Evolutionary conservation across 2,329 filamentous ascomycete species (phyloP).

Genomic region (Diaporthe sp.): DNA sequence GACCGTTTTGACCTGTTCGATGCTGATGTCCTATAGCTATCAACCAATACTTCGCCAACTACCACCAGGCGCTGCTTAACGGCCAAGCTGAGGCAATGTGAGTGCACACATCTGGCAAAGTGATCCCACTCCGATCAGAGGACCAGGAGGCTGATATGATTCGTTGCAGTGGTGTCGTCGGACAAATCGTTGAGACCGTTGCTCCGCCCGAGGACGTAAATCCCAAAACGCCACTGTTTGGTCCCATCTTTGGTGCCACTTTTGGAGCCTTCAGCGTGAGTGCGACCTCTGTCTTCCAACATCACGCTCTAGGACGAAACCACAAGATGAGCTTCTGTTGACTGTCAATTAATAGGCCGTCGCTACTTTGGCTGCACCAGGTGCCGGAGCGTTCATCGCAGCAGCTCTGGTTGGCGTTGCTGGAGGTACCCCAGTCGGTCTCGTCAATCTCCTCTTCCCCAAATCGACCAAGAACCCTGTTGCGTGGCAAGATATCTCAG

Average conservation of each 20-base stretch:
- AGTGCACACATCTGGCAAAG: not conserved
- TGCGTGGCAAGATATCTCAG: constrained; percentile 8
- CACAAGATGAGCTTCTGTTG: fast-evolving
- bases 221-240: constrained; percentile 7
- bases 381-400: not conserved
- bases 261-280: constrained; percentile 9
- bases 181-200: not conserved
- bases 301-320: not conserved
- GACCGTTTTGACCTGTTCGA: not conserved
- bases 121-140: too few species aligned
- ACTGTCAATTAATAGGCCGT: not conserved
- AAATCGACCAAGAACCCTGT: not conserved
- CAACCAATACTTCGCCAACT: constrained; percentile 21
- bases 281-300: not conserved
- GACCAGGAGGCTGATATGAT: not conserved
- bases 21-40: not conserved
- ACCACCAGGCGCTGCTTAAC: constrained; percentile 20
- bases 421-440: constrained; percentile 1
- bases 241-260: constrained; percentile 15
- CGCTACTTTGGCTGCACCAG: constrained; percentile 6
- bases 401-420: not conserved
- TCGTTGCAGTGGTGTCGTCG: not conserved
- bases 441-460: constrained; percentile 9
- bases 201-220: not conserved
- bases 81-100: constrained; percentile 25